Base-by-base conservation (phyloP, 2,329 filamentous ascomycete species). In the Fusarium concolor region DNA sequence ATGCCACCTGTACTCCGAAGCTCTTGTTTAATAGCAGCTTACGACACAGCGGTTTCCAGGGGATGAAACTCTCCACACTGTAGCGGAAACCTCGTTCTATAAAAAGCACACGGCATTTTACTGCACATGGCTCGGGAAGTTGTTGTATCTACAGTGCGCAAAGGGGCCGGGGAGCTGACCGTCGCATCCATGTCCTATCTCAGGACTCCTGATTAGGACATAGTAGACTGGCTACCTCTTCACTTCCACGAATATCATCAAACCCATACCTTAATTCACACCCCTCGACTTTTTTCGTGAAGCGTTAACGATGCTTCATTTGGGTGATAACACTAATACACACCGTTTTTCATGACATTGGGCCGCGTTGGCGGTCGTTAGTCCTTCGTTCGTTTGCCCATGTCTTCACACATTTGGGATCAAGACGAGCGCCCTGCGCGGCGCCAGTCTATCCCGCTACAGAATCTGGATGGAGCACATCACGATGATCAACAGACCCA, bases 371-470 rank as follows among this genome's bases (percentile, higher is more conserved):
- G 71, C 57, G 65, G 66, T 62, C 62, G 46, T 62, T 45, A 65
- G 62, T 65, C 54, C 33, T 47, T 64, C 61, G 43, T 58, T 61
- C 49, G 44, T 58, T 63, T 50, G 59, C 59, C 62, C 47, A 79
- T 79, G 78, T 73, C 76, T 61, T 75, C 76, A 29, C 63, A 75
- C 49, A 59, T 60, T 45, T 70, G 67, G 64, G 67, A 70, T 54
- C 70, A 70, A 41, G 73, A 74, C 44, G 68, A 68, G 68, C 68
- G 71, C 61, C 62, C 71, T 56, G 60, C 59, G 50, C 73, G 71
- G 58, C 74, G 70, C 53, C 76, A 70, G 74, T 90, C 90, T 65
- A 94, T 96, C 80, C 91, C 91, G 62, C 82, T 95, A 60, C 89
- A 89, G 78, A 87, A 90, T 71, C 82, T 92, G 35, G 76, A 78